These are phyloP conservation scores for Rhizophagus clarus DNA, from an alignment of 192 early-diverging fungal species.

Conservation along the genomic window DNA sequence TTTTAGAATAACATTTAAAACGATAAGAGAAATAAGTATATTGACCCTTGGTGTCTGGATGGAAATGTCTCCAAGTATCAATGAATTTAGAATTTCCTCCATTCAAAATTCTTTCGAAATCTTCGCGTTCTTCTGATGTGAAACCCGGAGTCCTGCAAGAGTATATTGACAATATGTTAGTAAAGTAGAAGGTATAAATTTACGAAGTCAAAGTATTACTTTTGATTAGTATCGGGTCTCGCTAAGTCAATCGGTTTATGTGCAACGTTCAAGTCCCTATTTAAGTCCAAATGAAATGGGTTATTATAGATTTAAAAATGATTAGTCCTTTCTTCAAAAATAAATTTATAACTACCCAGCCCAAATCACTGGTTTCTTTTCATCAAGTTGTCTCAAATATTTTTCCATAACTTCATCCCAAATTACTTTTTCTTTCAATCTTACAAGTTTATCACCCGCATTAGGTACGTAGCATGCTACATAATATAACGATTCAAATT, in stretches of 20 bases:
- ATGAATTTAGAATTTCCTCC: constrained; percentile 55
- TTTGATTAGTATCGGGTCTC: constrained; percentile 71
- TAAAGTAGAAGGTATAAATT: neutral
- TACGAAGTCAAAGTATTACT: constrained; percentile 29
- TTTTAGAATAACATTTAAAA: constrained; percentile 68
- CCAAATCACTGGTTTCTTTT: constrained; percentile 76
- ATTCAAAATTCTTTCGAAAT: constrained; percentile 64
- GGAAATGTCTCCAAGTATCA: constrained; percentile 73
- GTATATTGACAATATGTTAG: neutral
- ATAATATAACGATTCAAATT: constrained; percentile 66
- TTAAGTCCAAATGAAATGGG: neutral
- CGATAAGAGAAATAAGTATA: constrained; percentile 85
- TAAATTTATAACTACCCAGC: constrained; percentile 52
- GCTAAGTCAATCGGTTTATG: constrained; percentile 77
- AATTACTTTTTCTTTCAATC: constrained; percentile 63
- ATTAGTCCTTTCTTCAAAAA: neutral
- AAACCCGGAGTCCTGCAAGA: constrained; percentile 71
- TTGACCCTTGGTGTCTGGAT: constrained; percentile 62
- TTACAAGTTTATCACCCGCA: constrained; percentile 71
- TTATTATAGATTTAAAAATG: neutral
- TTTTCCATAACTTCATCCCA: constrained; percentile 68
- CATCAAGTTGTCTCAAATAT: constrained; percentile 68
- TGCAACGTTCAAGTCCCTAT: constrained; percentile 81
- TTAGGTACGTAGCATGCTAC: constrained; percentile 82
- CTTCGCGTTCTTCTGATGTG: constrained; percentile 77